Evolutionary conservation across 768 basidiomycete genomes (phyloP).

Genomic region (Tricholoma furcatifolium): DNA sequence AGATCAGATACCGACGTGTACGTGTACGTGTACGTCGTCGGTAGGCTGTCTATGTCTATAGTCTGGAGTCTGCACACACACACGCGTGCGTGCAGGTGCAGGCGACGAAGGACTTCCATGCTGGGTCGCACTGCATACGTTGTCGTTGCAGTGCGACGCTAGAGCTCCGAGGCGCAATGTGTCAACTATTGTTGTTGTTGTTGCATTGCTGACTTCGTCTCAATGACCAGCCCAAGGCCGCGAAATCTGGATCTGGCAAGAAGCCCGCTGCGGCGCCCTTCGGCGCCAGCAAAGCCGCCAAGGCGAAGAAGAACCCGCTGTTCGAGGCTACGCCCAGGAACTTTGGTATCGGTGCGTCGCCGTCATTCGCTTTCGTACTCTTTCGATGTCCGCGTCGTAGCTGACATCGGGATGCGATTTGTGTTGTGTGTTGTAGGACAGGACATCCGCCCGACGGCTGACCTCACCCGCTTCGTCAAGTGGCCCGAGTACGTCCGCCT

Average conservation of each 20-base stretch:
- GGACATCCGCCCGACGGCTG: conserved; percentile 85
- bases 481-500: conserved; percentile 99
- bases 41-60: too few species aligned
- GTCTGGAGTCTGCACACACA: too few species aligned
- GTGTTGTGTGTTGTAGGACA: conserved; percentile 72
- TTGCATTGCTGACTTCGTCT: conserved; percentile 63
- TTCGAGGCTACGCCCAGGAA: conserved; percentile 90
- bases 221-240: conserved; percentile 89
- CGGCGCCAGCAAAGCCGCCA: conserved; percentile 72
- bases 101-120: conserved; percentile 37
- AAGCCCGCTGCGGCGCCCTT: conserved; percentile 86
- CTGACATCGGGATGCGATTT: too few species aligned
- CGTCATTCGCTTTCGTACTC: too few species aligned
- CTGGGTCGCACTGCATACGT: conserved; percentile 33
- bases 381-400: too few species aligned
- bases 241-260: conserved; percentile 72
- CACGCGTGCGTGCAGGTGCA: too few species aligned
- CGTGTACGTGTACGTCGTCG: too few species aligned
- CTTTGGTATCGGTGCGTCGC: conserved; percentile 87
- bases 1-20: conserved; percentile 4
- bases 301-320: conserved; percentile 90
- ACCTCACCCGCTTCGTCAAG: conserved; percentile 97
- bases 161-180: conserved; percentile 55
- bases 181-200: conserved; percentile 26
- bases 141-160: conserved; percentile 35